Percentiles rank a stretch among this genome's conserved stretches.
These are phyloP conservation scores for Thelonectria blattea DNA, from an alignment of 2,329 filamentous ascomycete genomes.

Conservation along the genomic window DNA sequence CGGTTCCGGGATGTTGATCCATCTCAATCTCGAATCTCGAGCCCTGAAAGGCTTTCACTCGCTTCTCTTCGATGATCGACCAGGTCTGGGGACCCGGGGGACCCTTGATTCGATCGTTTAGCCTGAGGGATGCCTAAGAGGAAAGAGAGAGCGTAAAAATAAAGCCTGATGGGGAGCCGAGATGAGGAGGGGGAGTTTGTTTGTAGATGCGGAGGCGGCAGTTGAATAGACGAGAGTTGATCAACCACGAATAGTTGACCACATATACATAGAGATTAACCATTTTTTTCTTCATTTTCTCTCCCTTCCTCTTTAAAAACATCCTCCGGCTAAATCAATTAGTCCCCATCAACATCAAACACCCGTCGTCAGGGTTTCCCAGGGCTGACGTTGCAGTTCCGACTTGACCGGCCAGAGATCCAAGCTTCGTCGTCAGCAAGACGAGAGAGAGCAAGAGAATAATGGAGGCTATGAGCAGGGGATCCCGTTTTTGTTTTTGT, in stretches of 20 bases:
- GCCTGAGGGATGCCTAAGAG: too few species aligned
- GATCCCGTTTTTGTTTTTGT: slow-evolving; percentile 1
- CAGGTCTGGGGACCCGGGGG: neutral
- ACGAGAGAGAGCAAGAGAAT: too few species aligned
- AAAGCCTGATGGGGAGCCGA: too few species aligned
- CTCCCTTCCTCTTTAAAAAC: neutral
- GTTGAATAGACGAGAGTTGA: neutral
- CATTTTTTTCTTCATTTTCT: neutral
- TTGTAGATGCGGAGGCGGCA: neutral
- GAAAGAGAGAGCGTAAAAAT: too few species aligned
- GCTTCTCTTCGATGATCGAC: neutral
- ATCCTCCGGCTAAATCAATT: neutral
- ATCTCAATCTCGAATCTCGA: slow-evolving; percentile 15
- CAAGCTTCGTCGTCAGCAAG: slow-evolving; percentile 8
- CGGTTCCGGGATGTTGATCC: slow-evolving; percentile 11
- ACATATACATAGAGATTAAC: too few species aligned
- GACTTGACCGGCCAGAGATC: slow-evolving; percentile 7
- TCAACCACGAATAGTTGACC: neutral
- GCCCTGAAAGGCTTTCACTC: slow-evolving; percentile 3
- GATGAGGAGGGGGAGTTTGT: too few species aligned
- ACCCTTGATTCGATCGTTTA: neutral
- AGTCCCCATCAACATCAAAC: slow-evolving; percentile 11
- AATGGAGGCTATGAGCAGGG: neutral
- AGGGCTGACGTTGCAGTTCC: slow-evolving; percentile 14
- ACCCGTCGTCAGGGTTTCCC: slow-evolving; percentile 5